phyloP scores from a whole-genome alignment of 192 early-diverging fungal species.

The Pilobolus umbonatus region DNA sequence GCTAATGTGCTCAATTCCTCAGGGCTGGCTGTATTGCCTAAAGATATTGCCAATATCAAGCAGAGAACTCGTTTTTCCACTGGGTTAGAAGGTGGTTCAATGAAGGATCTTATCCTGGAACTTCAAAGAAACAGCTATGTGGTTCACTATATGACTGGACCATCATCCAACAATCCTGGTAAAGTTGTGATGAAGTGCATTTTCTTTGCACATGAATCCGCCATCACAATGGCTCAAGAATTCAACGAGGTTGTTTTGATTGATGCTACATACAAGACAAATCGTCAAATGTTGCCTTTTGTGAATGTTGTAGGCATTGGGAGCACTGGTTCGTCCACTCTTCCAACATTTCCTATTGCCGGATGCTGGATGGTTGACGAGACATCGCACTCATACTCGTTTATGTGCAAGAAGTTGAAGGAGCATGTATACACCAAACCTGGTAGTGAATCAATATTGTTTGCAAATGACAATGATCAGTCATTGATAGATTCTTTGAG shows the following conservation, averaged over 20 bases:
- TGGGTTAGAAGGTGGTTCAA: too few species aligned
- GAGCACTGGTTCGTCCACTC: background rate
- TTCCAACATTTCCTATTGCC: background rate
- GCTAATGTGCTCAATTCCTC: too few species aligned
- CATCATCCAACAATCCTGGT: too few species aligned
- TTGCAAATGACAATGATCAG: background rate
- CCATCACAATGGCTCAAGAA: background rate
- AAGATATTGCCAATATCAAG: too few species aligned
- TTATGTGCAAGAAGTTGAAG: background rate
- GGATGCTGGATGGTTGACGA: background rate
- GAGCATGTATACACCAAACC: background rate
- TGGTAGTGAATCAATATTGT: background rate
- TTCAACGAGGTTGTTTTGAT: background rate
- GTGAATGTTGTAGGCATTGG: background rate
- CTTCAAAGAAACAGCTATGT: too few species aligned
- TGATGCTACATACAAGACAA: slow-evolving; percentile 3
- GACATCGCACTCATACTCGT: background rate
- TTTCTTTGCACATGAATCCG: background rate
- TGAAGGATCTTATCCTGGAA: too few species aligned
- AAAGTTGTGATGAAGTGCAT: too few species aligned
- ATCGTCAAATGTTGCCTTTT: background rate
- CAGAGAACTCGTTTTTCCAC: too few species aligned
- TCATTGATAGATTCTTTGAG: background rate
- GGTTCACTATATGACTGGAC: too few species aligned
- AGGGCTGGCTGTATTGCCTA: too few species aligned